These are phyloP conservation scores for Venturiaceae sp. DNA, from an alignment of 2,329 filamentous ascomycete genomes.

Conservation along the genomic window DNA sequence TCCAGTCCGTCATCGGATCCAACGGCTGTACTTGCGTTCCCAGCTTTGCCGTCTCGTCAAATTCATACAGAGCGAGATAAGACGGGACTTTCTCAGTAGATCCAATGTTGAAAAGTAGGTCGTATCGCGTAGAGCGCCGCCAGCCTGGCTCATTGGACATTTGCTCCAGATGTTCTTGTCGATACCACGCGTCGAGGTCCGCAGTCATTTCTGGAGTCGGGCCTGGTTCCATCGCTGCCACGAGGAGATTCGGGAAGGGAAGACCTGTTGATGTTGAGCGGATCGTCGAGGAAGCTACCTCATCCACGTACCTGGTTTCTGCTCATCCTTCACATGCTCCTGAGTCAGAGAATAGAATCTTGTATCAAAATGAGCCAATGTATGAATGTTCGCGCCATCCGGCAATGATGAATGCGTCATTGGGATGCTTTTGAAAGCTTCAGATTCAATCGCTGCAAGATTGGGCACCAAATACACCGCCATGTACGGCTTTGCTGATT, in stretches of 20 bases:
- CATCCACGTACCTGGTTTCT: slow-evolving; percentile 13
- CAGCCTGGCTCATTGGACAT: slow-evolving; percentile 21
- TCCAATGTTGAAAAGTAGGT: slow-evolving; percentile 12
- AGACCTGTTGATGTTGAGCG: slow-evolving; percentile 11
- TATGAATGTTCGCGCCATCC: slow-evolving; percentile 12
- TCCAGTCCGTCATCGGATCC: slow-evolving; percentile 22
- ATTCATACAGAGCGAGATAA: slow-evolving; percentile 21
- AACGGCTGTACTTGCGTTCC: slow-evolving; percentile 18
- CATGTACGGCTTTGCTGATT: slow-evolving; percentile 15
- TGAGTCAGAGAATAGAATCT: slow-evolving; percentile 15
- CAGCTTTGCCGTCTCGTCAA: slow-evolving; percentile 17
- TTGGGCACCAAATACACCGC: slow-evolving; percentile 18
- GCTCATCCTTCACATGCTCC: slow-evolving; percentile 13
- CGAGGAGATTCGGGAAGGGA: slow-evolving; percentile 14
- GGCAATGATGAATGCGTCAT: slow-evolving; percentile 15
- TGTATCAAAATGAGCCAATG: slow-evolving; percentile 15
- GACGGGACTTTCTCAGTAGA: slow-evolving; percentile 10
- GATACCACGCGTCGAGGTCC: slow-evolving; percentile 21
- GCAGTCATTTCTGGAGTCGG: slow-evolving; percentile 11
- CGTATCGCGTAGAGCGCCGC: slow-evolving; percentile 17
- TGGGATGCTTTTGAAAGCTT: slow-evolving; percentile 13
- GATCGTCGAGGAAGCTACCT: background rate
- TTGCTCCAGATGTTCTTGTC: slow-evolving; percentile 22
- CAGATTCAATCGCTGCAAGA: slow-evolving; percentile 12
- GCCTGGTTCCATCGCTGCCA: slow-evolving; percentile 20